Base-by-base conservation (phyloP, 1,139 yeast species). In the Protomyces lactucae-debilis region DNA sequence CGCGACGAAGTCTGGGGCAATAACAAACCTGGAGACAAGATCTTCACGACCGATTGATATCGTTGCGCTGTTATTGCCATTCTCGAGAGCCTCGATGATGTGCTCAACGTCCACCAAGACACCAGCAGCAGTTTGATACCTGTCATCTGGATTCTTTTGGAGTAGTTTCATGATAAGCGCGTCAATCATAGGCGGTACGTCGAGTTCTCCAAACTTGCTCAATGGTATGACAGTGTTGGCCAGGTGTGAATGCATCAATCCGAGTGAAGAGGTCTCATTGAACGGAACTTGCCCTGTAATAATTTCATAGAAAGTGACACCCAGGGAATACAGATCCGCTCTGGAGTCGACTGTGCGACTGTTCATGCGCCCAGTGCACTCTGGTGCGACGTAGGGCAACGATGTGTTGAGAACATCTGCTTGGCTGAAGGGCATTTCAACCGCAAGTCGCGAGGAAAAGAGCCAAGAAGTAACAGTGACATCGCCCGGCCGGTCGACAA, bases 311-410 rank as follows among this genome's bases (percentile, higher is more conserved):
- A 61, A 40, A 9, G 57, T 51, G n/a, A 56, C 61, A n/a, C 65
- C 65, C 10, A 61, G 61, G 9, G 65, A 56, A 23, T 61, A 61
- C 39, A 61, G 8, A 36, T 61, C 65, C 14, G 65, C 61, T 14
- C 65, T 45, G n/a, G 55, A 16, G 21, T 61, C 65, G 18, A 56
- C 59, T 9, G 25, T 40, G 21, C 61, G 36, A 18, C 12, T 43
- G 28, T 56, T 56, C 61, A 56, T 61, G 21, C 65, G 51, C 23
- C 65, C 65, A 6, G 65, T 61, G 16, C 59, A 55, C 45, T 61
- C 65, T 9, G 65, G 65, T 2, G 65, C 65, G 21, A 61, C 51
- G 21, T 61, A 61, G n/a, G 56, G 21, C 36, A 61, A 25, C 5
- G 60, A 56, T 10, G 53, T 35, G 23, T 61, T 51, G 28, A 61